A percentile compares a stretch with the other conserved stretches of the same genome.
These are phyloP conservation scores for Trametes polyzona DNA, from an alignment of 1,284 basidiomycete species.

Conservation along the genomic window DNA sequence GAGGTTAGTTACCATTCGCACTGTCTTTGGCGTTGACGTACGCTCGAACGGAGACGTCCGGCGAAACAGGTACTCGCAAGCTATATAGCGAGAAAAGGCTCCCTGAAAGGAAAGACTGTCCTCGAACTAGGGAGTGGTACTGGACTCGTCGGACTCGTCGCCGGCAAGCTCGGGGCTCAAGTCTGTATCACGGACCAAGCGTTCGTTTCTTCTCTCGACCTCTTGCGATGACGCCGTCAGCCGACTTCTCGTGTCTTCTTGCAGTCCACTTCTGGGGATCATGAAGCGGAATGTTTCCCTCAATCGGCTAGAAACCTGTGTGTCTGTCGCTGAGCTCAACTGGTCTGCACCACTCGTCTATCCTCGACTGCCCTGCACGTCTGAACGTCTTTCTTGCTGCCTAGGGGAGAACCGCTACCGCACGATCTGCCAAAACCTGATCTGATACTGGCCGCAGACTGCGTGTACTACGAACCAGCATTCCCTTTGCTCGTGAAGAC, in stretches of 20 bases:
- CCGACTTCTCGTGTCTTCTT: not conserved
- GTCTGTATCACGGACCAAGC: constrained; percentile 90
- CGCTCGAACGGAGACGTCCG: constrained; percentile 3
- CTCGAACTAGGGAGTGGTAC: constrained; percentile 91
- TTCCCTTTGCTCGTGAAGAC: constrained; percentile 89
- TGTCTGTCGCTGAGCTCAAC: constrained; percentile 73
- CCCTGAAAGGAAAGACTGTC: constrained; percentile 59
- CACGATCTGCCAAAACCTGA: constrained; percentile 54
- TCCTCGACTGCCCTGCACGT: not conserved
- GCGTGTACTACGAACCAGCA: constrained; percentile 95
- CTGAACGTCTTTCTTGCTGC: constrained; percentile 28
- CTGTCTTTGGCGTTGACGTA: constrained; percentile 7
- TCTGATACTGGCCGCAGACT: constrained; percentile 86
- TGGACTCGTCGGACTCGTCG: constrained; percentile 87
- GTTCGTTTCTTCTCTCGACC: constrained; percentile 51
- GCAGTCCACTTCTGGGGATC: constrained; percentile 73
- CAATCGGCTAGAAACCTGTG: constrained; percentile 58
- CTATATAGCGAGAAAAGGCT: constrained; percentile 68
- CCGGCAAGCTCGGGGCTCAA: constrained; percentile 65
- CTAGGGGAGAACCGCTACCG: constrained; percentile 60
- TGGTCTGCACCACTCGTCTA: constrained; percentile 54
- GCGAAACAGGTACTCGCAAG: constrained; percentile 68
- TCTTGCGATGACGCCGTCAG: constrained; percentile 1
- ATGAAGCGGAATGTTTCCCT: constrained; percentile 74
- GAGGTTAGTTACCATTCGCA: constrained; percentile 58